phyloP scores from a whole-genome alignment of 208 protist species.

The Leishmania tropica region DNA sequence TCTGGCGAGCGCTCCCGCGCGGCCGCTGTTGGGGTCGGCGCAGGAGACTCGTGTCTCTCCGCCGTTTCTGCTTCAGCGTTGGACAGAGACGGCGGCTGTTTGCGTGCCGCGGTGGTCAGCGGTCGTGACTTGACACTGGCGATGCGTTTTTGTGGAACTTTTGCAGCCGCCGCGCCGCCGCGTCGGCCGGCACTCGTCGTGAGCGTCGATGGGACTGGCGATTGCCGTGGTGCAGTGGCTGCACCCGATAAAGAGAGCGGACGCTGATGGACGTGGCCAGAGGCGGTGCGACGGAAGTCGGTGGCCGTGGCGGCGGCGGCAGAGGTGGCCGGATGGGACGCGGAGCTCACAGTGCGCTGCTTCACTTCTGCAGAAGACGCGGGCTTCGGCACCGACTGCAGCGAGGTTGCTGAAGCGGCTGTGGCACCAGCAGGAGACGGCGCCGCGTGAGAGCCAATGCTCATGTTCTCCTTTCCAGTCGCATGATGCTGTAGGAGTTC shows the following conservation, averaged over 20 bases:
- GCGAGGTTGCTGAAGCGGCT: not conserved
- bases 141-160: not conserved
- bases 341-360: not conserved
- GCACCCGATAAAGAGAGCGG: not conserved
- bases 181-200: not conserved
- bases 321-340: not conserved
- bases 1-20: not conserved
- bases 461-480: not conserved
- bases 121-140: constrained; percentile 3
- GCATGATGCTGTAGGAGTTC: not conserved
- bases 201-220: not conserved
- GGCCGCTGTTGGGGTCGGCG: not conserved
- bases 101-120: not conserved
- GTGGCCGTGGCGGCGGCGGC: not conserved
- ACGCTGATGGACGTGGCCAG: not conserved
- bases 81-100: not conserved
- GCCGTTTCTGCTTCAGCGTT: not conserved
- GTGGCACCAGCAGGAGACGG: not conserved
- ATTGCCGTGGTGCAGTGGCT: not conserved
- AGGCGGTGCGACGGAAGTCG: not conserved
- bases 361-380: not conserved
- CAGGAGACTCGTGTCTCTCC: not conserved
- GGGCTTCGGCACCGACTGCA: not conserved
- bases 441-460: not conserved
- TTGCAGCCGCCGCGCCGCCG: not conserved